Base-by-base conservation (phyloP, 1,284 basidiomycete species). In the Fomitopsis pinicola region DNA sequence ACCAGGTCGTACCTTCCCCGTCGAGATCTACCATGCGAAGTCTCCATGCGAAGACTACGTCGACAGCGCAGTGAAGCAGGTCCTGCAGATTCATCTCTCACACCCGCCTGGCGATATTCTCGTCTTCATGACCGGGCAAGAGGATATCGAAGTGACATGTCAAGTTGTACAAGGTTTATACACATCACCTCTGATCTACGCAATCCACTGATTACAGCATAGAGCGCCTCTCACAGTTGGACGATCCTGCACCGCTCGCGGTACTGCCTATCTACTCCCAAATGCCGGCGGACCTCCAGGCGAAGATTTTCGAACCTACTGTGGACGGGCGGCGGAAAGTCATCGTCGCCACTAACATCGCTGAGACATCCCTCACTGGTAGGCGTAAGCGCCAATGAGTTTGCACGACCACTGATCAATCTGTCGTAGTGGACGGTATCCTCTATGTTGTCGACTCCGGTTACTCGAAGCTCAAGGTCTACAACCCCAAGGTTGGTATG, bases 111-210 rank as follows among this genome's bases (percentile, higher is more conserved):
- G 97, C 5, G 97, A 99, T 77, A 94, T 99, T 60, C 82, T 99
- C 42, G 94, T 99, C 15, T 99, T 99, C 76, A 99, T 99, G 97
- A 99, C 97, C 30, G 97, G 97, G 59, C 97, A 99, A 76, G 97
- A 99, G 76, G 97, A 99, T 73, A 99, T 99, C 64, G 95, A 98
- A 74, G 82, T 94, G 45, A 97, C 95, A 1, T 97, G 95, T 72
- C 89, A 93, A 68, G 95, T 97, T 33, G 80, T 97, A 15, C 85
- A 90, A 74, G 92, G 94, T 94, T 62, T 57, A 81, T 69, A 42
- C 30, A 55, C 28, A 22, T 33, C 2, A 50, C 6, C 10, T 15
- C 3, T 3, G 2, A 33, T 9, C 30, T 12, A 5, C 4, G 2
- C 28, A 3, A 30, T 2, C 12, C n/a, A 15, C 48, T 50, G 15